Evolutionary conservation across 2,329 filamentous ascomycete species (phyloP).

Genomic region (Cytospora paraplurivora): DNA sequence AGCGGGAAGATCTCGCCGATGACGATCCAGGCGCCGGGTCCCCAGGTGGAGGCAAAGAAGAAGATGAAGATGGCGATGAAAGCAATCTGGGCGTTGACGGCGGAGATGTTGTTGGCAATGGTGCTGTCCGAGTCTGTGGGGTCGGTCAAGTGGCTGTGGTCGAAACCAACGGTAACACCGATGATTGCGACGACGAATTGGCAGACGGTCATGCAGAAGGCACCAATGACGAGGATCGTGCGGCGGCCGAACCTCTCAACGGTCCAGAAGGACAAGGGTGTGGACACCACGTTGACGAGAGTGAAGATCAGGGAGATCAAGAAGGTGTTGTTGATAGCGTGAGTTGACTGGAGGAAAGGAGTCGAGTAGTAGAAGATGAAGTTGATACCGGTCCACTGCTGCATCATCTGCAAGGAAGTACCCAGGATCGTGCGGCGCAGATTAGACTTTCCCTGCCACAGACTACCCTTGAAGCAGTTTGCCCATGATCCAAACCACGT

Average conservation of each 20-base stretch:
- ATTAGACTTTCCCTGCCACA: constrained; percentile 65
- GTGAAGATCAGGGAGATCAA: constrained; percentile 81
- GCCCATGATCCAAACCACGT: constrained; percentile 71
- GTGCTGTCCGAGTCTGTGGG: constrained; percentile 44
- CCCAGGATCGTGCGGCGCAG: constrained; percentile 71
- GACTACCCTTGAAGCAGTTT: constrained; percentile 66
- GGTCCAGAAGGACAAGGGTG: constrained; percentile 83
- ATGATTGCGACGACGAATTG: constrained; percentile 85
- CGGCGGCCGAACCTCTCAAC: constrained; percentile 83
- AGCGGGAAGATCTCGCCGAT: constrained; percentile 91
- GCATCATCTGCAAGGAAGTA: constrained; percentile 78
- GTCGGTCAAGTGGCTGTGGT: constrained; percentile 48
- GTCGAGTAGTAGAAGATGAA: constrained; percentile 90
- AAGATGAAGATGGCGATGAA: constrained; percentile 94
- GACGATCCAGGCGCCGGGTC: constrained; percentile 77
- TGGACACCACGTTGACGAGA: constrained; percentile 83
- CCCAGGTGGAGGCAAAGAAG: constrained; percentile 90
- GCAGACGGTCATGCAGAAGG: constrained; percentile 79
- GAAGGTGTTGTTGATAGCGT: constrained; percentile 77
- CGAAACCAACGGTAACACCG: constrained; percentile 62
- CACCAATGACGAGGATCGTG: constrained; percentile 76
- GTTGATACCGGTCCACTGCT: constrained; percentile 84
- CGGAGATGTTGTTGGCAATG: constrained; percentile 56
- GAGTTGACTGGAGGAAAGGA: constrained; percentile 78
- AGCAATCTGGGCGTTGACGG: constrained; percentile 72